Evolutionary conservation across 1,284 basidiomycete genomes (phyloP), one percentile per base, ranked within the genome.

Genomic region (Apiotrichum brassicae): DNA sequence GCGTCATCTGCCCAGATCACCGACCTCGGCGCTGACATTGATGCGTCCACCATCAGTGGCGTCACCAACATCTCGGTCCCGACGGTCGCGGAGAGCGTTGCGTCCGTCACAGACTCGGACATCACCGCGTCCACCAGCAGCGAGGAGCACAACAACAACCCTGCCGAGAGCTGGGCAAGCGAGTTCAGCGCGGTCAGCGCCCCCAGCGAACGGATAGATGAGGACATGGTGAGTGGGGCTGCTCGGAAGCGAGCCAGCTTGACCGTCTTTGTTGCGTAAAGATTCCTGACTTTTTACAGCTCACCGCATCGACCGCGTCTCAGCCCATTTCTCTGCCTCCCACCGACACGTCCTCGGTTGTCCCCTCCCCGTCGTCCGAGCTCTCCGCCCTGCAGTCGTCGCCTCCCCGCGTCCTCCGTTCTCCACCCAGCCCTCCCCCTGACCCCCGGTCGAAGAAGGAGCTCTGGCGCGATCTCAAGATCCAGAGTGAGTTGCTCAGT

Each of bases 401-500:
- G n/a, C 63, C 59, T 14, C 60, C 57, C 28, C 55, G 43, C 18
- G 20, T 25, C 1, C 22, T 41, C 22, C 23, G 32, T 25, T n/a
- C 36, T 13, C 28, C 48, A 12, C 32, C 46, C 32, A 36, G 46
- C 4, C 46, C 46, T 3, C 35, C 43, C 41, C 46, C 25, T 11
- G 48, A 48, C 46, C 39, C 51, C 19, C 46, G 48, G 32, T 23
- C 62, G 39, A 74, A 74, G 59, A 69, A 71, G 45, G 65, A 72
- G 51, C 58, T 74, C 8, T 74, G 72, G 72, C 62, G 60, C 22
- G 71, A 72, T 43, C 61, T 74, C 42, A 74, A 74, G 53, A 42
- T 67, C 6, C 65, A 73, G 49, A 70, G 70, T 69, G 43, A 54
- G 69, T 57, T 28, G 4, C 2, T 2, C 22, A 7, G 9, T 9